These are phyloP conservation scores for Citrus mangshanensis DNA, from an alignment of 345 rosid species.

Conservation along the genomic window DNA sequence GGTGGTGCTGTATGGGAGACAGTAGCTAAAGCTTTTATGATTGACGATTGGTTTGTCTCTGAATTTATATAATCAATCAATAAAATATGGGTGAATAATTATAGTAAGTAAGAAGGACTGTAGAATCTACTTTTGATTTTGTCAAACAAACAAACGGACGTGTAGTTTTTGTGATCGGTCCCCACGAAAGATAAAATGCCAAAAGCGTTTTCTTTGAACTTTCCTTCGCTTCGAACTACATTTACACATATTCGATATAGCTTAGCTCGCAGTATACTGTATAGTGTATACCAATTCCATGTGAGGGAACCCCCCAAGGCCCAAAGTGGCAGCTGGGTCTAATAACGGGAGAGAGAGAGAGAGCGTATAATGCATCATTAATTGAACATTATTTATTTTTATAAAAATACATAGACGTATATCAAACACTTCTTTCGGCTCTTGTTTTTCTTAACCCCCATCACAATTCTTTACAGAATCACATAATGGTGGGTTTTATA, in stretches of 20 bases:
- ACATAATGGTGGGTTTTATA: not conserved
- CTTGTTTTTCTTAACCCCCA: constrained; percentile 19
- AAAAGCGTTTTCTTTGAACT: not conserved
- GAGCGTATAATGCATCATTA: too few species aligned
- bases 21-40: not conserved
- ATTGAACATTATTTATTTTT: not conserved
- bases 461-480: constrained; percentile 15
- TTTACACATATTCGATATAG: too few species aligned
- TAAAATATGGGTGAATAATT: not conserved
- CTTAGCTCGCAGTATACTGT: too few species aligned
- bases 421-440: constrained; percentile 3
- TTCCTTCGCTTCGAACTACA: not conserved
- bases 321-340: not conserved
- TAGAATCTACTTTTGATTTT: not conserved
- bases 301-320: not conserved
- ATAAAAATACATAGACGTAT: not conserved
- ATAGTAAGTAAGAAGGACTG: not conserved
- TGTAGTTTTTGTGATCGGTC: too few species aligned
- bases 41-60: not conserved
- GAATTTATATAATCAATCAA: too few species aligned
- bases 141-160: constrained; percentile 7
- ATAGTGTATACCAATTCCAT: not conserved
- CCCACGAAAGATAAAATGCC: too few species aligned
- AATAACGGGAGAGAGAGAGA: not conserved
- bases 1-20: not conserved